Evolutionary conservation across 352 stramenopile genomes (phyloP).

Genomic region (Aphanomyces stellatus): DNA sequence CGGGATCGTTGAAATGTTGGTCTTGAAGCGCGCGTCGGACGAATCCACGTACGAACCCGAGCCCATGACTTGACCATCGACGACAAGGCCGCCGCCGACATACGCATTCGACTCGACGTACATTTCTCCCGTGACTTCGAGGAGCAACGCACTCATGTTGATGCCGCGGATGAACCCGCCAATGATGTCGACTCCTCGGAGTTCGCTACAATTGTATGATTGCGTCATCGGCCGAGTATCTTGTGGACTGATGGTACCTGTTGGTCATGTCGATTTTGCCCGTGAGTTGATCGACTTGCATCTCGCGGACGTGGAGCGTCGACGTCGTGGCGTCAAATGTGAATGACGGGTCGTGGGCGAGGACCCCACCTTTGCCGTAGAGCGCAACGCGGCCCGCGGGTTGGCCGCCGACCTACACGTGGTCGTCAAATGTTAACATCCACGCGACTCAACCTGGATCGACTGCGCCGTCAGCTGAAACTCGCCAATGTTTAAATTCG

Average conservation of each 20-base stretch:
- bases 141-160: conserved; percentile 60
- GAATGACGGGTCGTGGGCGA: conserved; percentile 46
- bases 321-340: conserved; percentile 45
- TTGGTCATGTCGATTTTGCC: conserved; percentile 74
- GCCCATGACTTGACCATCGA: conserved; percentile 84
- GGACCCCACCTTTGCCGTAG: conserved; percentile 61
- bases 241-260: not conserved
- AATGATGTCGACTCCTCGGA: conserved; percentile 57
- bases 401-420: conserved; percentile 34
- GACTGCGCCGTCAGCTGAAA: conserved; percentile 55
- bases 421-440: not conserved
- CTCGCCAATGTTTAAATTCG: conserved; percentile 68
- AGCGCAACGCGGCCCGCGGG: conserved; percentile 44
- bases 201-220: conserved; percentile 38
- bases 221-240: not conserved
- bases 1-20: conserved; percentile 39
- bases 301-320: conserved; percentile 33
- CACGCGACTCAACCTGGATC: conserved; percentile 27
- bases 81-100: conserved; percentile 74
- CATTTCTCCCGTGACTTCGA: conserved; percentile 70
- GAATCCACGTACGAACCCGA: conserved; percentile 86
- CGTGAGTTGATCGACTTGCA: conserved; percentile 40
- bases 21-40: conserved; percentile 86
- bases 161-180: conserved; percentile 68
- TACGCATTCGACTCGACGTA: conserved; percentile 78